These are phyloP conservation scores for Thielaviopsis euricoi DNA, from an alignment of 2,329 filamentous ascomycete species.

Conservation along the genomic window DNA sequence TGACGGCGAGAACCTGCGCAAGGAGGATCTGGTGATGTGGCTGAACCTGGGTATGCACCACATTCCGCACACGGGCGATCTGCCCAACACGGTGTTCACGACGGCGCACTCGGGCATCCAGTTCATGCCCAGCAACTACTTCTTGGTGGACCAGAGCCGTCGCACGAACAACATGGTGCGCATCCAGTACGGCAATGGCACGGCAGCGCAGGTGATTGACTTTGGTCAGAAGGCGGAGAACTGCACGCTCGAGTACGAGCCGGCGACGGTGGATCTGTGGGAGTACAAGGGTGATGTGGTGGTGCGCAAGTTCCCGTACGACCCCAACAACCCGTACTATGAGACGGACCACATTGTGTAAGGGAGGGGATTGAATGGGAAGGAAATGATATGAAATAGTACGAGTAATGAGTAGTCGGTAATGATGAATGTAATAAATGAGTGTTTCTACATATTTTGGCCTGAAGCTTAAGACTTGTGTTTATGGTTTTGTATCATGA, in stretches of 20 bases:
- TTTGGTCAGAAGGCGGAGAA: constrained; percentile 20
- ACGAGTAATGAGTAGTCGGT: no score
- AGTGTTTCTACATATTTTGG: no score
- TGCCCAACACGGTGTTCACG: constrained; percentile 19
- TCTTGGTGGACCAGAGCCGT: constrained; percentile 10
- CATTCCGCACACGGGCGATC: constrained; percentile 29
- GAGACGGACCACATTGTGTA: constrained; percentile 11
- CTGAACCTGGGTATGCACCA: constrained; percentile 41
- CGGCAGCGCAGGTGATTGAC: constrained; percentile 17
- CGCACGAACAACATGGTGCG: constrained; percentile 21
- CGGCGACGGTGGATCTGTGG: constrained; percentile 17
- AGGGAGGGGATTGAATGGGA: not conserved
- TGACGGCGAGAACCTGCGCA: constrained; percentile 12
- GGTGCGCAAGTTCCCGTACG: constrained; percentile 13
- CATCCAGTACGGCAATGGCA: constrained; percentile 22
- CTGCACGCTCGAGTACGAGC: constrained; percentile 18
- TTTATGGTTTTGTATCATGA: no score
- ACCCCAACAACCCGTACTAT: constrained; percentile 13
- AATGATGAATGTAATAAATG: no score
- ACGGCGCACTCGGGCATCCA: constrained; percentile 19
- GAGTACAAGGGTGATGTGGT: constrained; percentile 17
- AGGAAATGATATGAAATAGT: not conserved
- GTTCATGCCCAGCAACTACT: constrained; percentile 20
- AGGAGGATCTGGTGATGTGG: constrained; percentile 30
- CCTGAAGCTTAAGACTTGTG: no score